A percentile compares a stretch with the other conserved stretches of the same genome.
phyloP scores from a whole-genome alignment of 352 stramenopile species.

The Globisporangium megalacanthum region DNA sequence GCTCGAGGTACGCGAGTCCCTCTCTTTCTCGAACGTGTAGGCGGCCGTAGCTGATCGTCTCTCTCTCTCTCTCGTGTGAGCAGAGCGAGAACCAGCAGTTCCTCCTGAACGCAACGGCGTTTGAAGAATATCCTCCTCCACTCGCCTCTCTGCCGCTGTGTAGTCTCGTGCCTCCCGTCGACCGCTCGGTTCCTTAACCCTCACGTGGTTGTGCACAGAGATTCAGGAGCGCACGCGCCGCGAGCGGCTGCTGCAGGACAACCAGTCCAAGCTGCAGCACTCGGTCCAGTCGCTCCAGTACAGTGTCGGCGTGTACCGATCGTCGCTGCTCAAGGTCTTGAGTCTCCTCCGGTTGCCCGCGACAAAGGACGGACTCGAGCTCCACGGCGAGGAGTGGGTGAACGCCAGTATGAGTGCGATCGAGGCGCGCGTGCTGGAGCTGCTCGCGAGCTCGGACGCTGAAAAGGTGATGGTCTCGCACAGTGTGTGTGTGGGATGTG shows the following conservation, averaged over 20 bases:
- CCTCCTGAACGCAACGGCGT: slow-evolving; percentile 69
- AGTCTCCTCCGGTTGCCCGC: slow-evolving; percentile 43
- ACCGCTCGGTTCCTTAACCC: slow-evolving; percentile 37
- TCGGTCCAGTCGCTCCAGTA: slow-evolving; percentile 50
- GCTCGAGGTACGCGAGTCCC: slow-evolving; percentile 42
- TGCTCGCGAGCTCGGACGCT: slow-evolving; percentile 51
- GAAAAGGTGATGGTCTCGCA: slow-evolving; percentile 33
- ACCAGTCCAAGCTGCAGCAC: slow-evolving; percentile 58
- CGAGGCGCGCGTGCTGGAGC: slow-evolving; percentile 47
- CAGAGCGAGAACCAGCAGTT: slow-evolving; percentile 83
- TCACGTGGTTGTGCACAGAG: slow-evolving; percentile 47
- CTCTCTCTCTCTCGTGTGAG: neutral
- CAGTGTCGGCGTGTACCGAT: slow-evolving; percentile 46
- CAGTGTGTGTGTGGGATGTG: neutral
- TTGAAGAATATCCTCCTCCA: slow-evolving; percentile 83
- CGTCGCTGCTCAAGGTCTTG: slow-evolving; percentile 49
- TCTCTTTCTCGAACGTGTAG: neutral
- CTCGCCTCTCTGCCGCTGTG: slow-evolving; percentile 7
- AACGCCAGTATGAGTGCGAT: slow-evolving; percentile 40
- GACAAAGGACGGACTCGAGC: slow-evolving; percentile 18
- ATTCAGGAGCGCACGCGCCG: slow-evolving; percentile 71
- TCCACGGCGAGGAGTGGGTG: slow-evolving; percentile 38
- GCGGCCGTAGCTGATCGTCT: no score
- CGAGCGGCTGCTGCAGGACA: slow-evolving; percentile 59
- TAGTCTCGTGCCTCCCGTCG: neutral